These are phyloP conservation scores for Colletotrichum simmondsii DNA, from an alignment of 2,329 filamentous ascomycete species.

Conservation along the genomic window DNA sequence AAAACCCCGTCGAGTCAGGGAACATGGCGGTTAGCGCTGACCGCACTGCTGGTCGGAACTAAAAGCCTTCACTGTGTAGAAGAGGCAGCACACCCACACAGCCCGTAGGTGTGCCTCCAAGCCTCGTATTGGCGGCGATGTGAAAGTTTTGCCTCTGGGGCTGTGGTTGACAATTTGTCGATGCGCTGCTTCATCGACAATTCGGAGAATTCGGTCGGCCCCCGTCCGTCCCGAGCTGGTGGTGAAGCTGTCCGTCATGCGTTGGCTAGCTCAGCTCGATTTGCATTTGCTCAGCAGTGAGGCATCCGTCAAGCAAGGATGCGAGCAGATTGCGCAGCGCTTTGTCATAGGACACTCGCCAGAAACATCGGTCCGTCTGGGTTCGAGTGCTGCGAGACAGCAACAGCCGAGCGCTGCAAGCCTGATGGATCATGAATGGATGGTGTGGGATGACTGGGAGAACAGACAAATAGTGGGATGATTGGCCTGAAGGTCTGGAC, in stretches of 20 bases:
- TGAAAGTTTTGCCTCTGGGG: background rate
- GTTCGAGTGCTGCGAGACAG: background rate
- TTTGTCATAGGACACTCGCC: constrained; percentile 1
- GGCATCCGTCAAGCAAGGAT: background rate
- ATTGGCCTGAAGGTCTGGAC: constrained; percentile 7
- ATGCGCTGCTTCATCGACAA: background rate
- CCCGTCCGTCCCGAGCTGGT: background rate
- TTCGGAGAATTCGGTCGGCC: background rate
- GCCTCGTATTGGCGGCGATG: constrained; percentile 1
- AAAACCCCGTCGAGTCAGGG: background rate
- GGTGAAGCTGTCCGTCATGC: background rate
- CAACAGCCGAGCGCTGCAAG: too few relatives aligned
- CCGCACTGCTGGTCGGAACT: background rate
- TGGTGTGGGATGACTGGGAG: background rate
- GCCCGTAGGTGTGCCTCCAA: background rate
- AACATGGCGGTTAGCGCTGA: background rate
- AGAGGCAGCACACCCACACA: background rate
- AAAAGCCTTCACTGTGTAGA: background rate
- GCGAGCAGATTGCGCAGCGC: background rate
- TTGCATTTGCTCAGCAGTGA: background rate
- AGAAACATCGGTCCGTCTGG: constrained; percentile 1
- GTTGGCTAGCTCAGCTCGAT: background rate
- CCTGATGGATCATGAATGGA: background rate
- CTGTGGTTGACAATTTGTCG: background rate
- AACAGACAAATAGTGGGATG: background rate